Percentiles rank a stretch among this genome's conserved stretches.
Evolutionary conservation across 345 rosid genomes (phyloP).

Genomic region (Arabis hirsuta): DNA sequence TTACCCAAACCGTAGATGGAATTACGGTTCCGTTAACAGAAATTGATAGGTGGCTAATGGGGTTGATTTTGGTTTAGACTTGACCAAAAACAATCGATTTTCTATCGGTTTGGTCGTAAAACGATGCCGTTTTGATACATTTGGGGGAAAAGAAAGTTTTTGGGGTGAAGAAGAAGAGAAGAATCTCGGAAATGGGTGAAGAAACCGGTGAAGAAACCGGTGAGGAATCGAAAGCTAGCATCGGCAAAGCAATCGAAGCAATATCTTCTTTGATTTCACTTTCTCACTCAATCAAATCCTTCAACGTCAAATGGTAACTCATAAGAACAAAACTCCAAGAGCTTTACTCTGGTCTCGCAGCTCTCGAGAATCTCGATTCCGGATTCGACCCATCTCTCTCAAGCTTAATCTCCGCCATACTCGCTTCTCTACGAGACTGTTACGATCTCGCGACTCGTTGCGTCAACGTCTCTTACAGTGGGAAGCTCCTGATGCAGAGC

Average conservation of each 20-base stretch:
- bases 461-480: constrained; percentile 71
- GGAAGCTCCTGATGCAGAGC: constrained; percentile 98
- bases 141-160: too few relatives aligned
- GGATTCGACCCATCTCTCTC: constrained; percentile 54
- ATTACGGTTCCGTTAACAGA: too few relatives aligned
- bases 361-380: constrained; percentile 60
- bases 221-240: constrained; percentile 41
- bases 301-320: constrained; percentile 79
- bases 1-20: too few relatives aligned
- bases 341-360: constrained; percentile 60
- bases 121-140: too few relatives aligned
- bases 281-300: constrained; percentile 70
- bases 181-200: constrained; percentile 33
- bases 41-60: too few relatives aligned
- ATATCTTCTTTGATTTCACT: constrained; percentile 67
- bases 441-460: constrained; percentile 74
- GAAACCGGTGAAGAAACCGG: constrained; percentile 39
- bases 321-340: constrained; percentile 76
- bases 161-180: constrained; percentile 22
- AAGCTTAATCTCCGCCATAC: constrained; percentile 52
- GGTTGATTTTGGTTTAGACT: too few relatives aligned
- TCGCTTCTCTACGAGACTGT: constrained; percentile 53
- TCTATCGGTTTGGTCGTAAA: too few relatives aligned
- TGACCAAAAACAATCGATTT: too few relatives aligned
- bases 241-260: constrained; percentile 56